Evolutionary conservation across 495 filamentous ascomycete species (phyloP), one percentile per base, ranked within the genome.

Genomic region (Podospora bellae-mahoneyi): DNA sequence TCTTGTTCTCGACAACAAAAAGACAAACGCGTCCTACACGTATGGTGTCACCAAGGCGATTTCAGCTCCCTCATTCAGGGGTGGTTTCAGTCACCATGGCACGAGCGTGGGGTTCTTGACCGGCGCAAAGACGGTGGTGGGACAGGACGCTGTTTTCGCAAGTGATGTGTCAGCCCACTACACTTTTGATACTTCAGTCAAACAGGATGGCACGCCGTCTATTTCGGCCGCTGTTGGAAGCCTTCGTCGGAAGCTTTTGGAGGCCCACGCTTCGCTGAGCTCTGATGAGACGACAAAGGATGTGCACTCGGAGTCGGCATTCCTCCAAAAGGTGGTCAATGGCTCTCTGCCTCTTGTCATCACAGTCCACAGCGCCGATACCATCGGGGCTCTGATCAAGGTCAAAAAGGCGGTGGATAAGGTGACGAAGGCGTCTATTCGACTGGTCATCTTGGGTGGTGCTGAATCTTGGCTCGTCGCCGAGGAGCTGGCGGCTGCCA

Each of bases 391-490:
- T 1, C 19, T 79, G 0, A 71, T 84, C 48, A 76, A 76, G 54
- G 70, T 83, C 56, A 83, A 83, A 64, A 53, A 70, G 39, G 64
- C 68, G 10, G 73, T 82, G 13, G 80, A 83, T 13, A 19, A 57
- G 0, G 23, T 62, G 0, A 69, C 72, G 5, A 60, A 70, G 6
- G 64, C 69, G 7, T 62, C 69, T 13, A 76, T 82, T 19, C 78
- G 73, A 5, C 63, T 85, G 0, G 75, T 81, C 30, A 75, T 87
- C 53, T 69, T 81, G 44, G 84, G 84, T 61, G 84, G 80, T 30
- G 79, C 82, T 39, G 84, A 84, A 68, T 79, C 84, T 2, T 77
- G 77, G 69, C 71, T 85, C 1, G 70, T 87, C 0, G 84, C 84
- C 2, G 67, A 77, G 16, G 78, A 84, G 58, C 74, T 86, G 0